Evolutionary conservation across 441 rosid genomes (phyloP), one percentile per base, ranked within the genome.

Genomic region (Adansonia gregorii): DNA sequence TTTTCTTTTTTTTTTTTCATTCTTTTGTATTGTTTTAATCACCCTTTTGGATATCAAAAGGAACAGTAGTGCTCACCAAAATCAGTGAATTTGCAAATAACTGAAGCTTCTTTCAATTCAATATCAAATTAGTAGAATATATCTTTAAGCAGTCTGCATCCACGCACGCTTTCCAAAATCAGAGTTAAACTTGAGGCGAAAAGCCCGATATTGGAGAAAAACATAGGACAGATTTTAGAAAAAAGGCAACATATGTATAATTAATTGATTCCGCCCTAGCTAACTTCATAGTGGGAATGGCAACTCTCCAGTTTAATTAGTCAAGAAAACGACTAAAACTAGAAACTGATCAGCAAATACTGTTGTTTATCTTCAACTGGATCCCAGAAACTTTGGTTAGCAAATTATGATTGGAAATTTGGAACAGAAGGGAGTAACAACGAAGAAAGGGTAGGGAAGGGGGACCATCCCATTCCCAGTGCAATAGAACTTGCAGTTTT

Each of bases 161-260:
- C 19, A 22, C 7, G 56, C 19, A 22, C 7, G 56, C 55, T 68
- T 68, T 45, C 4, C n/a, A 22, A 68, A 48, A 46, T 20, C 19
- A 68, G 68, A 35, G 31, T 27, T 11, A 68, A 68, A 68, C 72
- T 12, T 5, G 61, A 52, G 48, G 75, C 75, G 48, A 54, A 52
- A 52, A 24, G 48, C 48, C 75, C 43, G 35, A 52, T 61, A 27
- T 52, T 71, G 63, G 46, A 9, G 19, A 3, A 35, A 71, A 54
- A 69, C 49, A 27, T 27, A 27, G 27, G 9, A 35, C 63, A 54
- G 15, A 71, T 12, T 65, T 68, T 22, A 19, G 8, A 22, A 48
- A 22, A 7, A 14, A 15, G 41, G 41, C 39, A 20, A 46, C 60
- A 55, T 46, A 67, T 0, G 3, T 10, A 22, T 48, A n/a, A 15